A percentile compares a stretch with the other conserved stretches of the same genome.
phyloP scores from a whole-genome alignment of 345 rosid species.

The Ceriops tagal region DNA sequence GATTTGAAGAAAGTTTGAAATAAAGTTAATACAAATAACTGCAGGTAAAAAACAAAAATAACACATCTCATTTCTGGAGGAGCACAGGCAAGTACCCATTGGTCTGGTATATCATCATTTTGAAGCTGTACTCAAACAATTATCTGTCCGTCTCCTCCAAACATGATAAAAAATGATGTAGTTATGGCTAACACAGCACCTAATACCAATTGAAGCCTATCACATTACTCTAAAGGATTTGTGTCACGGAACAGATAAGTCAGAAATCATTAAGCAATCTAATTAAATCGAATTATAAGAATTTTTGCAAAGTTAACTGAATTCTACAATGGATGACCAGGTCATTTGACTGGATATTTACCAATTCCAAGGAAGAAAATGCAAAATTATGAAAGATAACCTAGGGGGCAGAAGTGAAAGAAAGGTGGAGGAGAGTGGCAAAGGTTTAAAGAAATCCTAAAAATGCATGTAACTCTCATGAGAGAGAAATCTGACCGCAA shows the following conservation, averaged over 20 bases:
- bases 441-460: not conserved
- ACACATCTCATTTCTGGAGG: no score
- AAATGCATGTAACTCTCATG: constrained; percentile 6
- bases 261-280: not conserved
- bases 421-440: not conserved
- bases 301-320: not conserved
- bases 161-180: not conserved
- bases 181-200: not conserved
- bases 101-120: no score
- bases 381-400: not conserved
- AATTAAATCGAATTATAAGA: not conserved
- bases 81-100: no score
- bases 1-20: no score
- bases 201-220: not conserved
- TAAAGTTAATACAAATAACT: no score
- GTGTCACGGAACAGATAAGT: constrained; percentile 1
- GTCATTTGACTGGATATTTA: not conserved
- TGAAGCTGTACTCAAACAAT: not conserved
- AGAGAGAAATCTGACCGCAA: constrained; percentile 7
- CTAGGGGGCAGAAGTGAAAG: not conserved
- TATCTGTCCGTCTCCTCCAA: not conserved
- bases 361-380: not conserved
- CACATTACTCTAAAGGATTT: not conserved
- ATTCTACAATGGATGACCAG: not conserved
- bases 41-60: no score